These are phyloP conservation scores for Umbelopsis isabellina DNA, from an alignment of 192 early-diverging fungal genomes.

Conservation along the genomic window DNA sequence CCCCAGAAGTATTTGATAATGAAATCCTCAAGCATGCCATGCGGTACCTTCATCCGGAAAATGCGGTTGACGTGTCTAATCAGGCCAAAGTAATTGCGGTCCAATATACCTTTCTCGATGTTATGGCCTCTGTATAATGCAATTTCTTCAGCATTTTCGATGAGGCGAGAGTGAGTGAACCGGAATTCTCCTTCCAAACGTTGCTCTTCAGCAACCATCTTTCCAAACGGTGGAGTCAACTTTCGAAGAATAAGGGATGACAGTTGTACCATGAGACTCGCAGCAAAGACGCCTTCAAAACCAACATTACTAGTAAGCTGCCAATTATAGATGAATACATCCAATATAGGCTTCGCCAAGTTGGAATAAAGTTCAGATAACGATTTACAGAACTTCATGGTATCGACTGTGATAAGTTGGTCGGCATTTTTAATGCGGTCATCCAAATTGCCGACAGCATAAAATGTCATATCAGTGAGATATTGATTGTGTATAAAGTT, in stretches of 20 bases:
- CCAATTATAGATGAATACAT: constrained; percentile 90
- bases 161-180: constrained; percentile 90
- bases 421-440: constrained; percentile 90
- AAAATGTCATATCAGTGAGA: constrained; percentile 90
- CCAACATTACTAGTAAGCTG: constrained; percentile 88
- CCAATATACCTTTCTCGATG: constrained; percentile 82
- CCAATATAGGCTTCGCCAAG: constrained; percentile 93
- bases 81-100: constrained; percentile 76
- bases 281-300: constrained; percentile 79
- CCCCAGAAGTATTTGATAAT: constrained; percentile 99
- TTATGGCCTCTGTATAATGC: constrained; percentile 87
- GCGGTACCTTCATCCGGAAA: constrained; percentile 83
- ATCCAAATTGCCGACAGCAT: constrained; percentile 91
- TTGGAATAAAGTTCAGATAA: constrained; percentile 91
- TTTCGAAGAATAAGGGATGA: constrained; percentile 79
- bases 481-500: constrained; percentile 87
- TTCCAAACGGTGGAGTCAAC: constrained; percentile 95
- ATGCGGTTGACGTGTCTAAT: constrained; percentile 87
- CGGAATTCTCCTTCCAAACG: constrained; percentile 93
- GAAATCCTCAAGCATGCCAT: constrained; percentile 97
- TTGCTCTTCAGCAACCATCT: constrained; percentile 92
- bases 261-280: constrained; percentile 77
- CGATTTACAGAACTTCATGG: constrained; percentile 88
- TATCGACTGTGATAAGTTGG: constrained; percentile 89
- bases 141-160: constrained; percentile 96